These are phyloP conservation scores for Globisporangium megalacanthum DNA, from an alignment of 352 stramenopile genomes.

Conservation along the genomic window DNA sequence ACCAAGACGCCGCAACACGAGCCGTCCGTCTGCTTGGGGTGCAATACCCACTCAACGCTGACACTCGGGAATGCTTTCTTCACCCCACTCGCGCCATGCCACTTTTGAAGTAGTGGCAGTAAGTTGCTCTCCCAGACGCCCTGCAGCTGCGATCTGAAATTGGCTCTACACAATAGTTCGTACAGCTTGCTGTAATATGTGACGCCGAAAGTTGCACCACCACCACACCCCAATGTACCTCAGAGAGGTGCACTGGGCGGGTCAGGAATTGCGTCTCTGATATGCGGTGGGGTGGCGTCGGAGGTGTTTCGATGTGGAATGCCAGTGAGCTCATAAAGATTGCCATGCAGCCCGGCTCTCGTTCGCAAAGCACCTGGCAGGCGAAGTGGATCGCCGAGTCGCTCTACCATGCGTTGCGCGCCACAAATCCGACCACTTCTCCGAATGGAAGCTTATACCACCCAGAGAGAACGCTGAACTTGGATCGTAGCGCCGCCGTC, in stretches of 20 bases:
- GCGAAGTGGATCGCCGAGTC: background rate
- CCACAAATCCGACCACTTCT: background rate
- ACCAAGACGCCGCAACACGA: background rate
- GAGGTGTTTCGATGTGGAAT: background rate
- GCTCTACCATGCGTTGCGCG: background rate
- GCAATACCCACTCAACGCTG: background rate
- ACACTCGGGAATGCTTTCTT: background rate
- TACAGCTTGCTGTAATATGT: background rate
- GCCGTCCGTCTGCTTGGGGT: background rate
- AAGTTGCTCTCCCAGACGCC: background rate
- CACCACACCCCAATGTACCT: background rate
- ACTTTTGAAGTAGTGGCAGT: background rate
- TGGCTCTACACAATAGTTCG: background rate
- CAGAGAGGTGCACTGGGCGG: background rate
- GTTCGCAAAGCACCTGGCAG: background rate
- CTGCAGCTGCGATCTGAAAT: background rate
- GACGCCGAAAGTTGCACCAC: background rate
- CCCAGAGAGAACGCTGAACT: background rate
- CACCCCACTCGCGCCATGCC: background rate
- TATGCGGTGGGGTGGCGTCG: background rate
- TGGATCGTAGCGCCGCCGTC: background rate
- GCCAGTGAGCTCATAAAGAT: background rate
- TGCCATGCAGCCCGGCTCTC: background rate
- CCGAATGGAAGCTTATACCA: background rate
- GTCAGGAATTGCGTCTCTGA: background rate